Base-by-base conservation (phyloP, 2,329 filamentous ascomycete species). In the Venturia pyrina region DNA sequence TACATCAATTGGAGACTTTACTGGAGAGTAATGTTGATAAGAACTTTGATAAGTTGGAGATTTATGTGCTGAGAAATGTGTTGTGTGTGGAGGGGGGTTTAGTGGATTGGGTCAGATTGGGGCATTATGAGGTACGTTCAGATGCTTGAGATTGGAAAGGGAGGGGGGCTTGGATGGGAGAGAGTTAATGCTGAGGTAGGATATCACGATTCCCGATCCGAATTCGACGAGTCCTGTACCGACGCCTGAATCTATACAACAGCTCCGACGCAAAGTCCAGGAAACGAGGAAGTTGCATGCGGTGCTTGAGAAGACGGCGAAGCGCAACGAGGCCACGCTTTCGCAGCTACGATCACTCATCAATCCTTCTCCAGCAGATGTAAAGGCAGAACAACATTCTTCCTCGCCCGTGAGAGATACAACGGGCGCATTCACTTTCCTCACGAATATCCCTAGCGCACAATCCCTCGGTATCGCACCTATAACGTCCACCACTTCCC, bases 51-150 rank as follows among this genome's bases (percentile, higher is more conserved):
- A 79, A 79, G 63, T 73, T 82, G 66, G 80, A 82, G 79, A 89
- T 99, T 66, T 97, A 93, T 78, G 88, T 91, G 63, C 82, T 99
- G 80, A 83, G 91, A 69, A 97, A 97, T 85, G 62, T 85, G 13
- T 71, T 82, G 63, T 78, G 78, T 57, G 73, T 82, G 44, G 77
- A 77, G 37, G 73, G 87, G 37, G 89, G 93, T 68, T 80, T 88
- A 60, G 79, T 89, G 71, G 84, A 85, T 66, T 97, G 89, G 86
- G 87, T 98, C 69, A 82, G 89, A 64, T 80, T 99, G 69, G 85
- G 85, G 61, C 93, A 98, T 80, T 97, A 99, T 78, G 86, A 92
- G 75, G 90, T 37, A 34, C 37, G 28, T 50, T 3, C 50, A 8
- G 1, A 17, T 13, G 41, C 41, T 17, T 62, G 15, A n/a, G 28